Percentiles rank a stretch among this genome's conserved stretches.
These are phyloP conservation scores for Eucalyptus marginata DNA, from an alignment of 345 rosid genomes.

Conservation along the genomic window DNA sequence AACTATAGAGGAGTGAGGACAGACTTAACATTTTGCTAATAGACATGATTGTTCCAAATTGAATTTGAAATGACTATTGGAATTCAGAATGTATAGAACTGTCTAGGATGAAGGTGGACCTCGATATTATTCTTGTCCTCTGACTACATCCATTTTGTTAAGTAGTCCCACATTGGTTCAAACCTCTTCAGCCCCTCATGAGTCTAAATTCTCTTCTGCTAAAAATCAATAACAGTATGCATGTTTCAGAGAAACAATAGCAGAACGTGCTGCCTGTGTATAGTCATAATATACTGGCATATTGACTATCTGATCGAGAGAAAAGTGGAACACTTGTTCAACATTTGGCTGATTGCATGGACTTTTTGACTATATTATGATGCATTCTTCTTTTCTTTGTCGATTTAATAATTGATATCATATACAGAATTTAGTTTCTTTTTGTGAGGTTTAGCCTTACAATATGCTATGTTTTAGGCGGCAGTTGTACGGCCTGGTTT, in stretches of 20 bases:
- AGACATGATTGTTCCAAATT: not conserved
- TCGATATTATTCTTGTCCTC: not conserved
- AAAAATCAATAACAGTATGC: not conserved
- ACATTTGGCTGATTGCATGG: not conserved
- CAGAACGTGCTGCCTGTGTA: not conserved
- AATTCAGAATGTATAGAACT: not conserved
- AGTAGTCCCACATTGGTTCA: not conserved
- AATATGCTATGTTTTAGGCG: conserved; percentile 20
- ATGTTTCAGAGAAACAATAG: not conserved
- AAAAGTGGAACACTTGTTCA: not conserved
- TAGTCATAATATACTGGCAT: not conserved
- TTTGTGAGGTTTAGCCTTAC: not conserved
- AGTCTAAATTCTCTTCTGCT: not conserved
- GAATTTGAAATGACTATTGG: not conserved
- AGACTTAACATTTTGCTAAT: not conserved
- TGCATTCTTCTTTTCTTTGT: not conserved
- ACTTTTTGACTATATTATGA: not conserved
- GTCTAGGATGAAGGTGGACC: not conserved
- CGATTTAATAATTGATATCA: not conserved
- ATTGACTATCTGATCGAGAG: not conserved
- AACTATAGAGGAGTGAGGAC: not conserved
- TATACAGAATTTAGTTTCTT: not conserved
- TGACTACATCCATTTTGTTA: not conserved
- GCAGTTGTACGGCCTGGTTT: conserved; percentile 52
- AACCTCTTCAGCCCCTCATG: not conserved